A percentile compares a stretch with the other conserved stretches of the same genome.
These are phyloP conservation scores for Cordyceps javanica DNA, from an alignment of 2,329 filamentous ascomycete species.

Conservation along the genomic window DNA sequence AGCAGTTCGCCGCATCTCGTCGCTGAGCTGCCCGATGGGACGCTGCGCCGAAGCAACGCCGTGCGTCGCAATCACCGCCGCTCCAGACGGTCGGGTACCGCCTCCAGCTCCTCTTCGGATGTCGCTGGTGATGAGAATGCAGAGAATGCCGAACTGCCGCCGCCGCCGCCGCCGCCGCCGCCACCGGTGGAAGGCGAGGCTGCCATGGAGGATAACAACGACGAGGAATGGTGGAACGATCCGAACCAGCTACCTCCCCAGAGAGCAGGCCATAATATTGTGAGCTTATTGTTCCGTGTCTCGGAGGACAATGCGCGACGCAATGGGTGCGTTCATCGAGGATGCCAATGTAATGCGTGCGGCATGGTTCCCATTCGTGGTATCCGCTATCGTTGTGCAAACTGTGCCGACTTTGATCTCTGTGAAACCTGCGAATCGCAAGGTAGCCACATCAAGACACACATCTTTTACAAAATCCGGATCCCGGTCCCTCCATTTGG, in stretches of 20 bases:
- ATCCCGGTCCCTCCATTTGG: slow-evolving; percentile 83
- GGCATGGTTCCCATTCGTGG: slow-evolving; percentile 84
- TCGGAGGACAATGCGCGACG: slow-evolving; percentile 86
- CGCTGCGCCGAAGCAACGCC: slow-evolving; percentile 61
- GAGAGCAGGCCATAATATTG: slow-evolving; percentile 68
- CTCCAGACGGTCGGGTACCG: slow-evolving; percentile 29
- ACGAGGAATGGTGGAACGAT: slow-evolving; percentile 50
- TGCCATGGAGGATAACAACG: slow-evolving; percentile 32
- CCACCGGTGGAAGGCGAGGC: slow-evolving; percentile 28
- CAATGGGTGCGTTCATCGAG: slow-evolving; percentile 86
- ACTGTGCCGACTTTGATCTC: slow-evolving; percentile 92
- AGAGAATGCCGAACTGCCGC: slow-evolving; percentile 24
- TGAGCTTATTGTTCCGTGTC: slow-evolving; percentile 82
- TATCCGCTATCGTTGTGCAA: slow-evolving; percentile 87
- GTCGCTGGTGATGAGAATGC: slow-evolving; percentile 40
- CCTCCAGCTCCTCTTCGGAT: slow-evolving; percentile 37
- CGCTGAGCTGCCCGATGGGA: slow-evolving; percentile 20
- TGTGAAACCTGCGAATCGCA: slow-evolving; percentile 88
- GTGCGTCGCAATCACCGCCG: slow-evolving; percentile 44
- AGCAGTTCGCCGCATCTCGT: slow-evolving; percentile 23
- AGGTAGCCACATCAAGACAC: slow-evolving; percentile 74
- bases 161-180: slow-evolving; percentile 15
- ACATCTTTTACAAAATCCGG: slow-evolving; percentile 94
- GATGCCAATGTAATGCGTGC: slow-evolving; percentile 87
- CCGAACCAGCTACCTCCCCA: slow-evolving; percentile 34